These are phyloP conservation scores for Mucor velutinosus DNA, from an alignment of 371 early-diverging fungal species.

Conservation along the genomic window DNA sequence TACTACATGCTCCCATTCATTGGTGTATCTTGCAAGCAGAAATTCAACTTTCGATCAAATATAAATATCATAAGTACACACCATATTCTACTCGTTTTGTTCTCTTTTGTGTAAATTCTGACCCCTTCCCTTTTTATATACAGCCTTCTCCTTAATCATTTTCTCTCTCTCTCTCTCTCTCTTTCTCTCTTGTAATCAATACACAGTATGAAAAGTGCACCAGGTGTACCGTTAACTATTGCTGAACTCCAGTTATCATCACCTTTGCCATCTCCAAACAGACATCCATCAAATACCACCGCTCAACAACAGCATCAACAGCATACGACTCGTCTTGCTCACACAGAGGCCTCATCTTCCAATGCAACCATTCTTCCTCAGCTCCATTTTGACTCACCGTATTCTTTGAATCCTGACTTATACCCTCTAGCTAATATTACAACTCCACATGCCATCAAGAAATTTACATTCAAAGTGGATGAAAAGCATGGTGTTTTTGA, in stretches of 20 bases:
- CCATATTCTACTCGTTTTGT: not conserved
- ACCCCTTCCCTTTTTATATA: not conserved
- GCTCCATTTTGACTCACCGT: constrained; percentile 15
- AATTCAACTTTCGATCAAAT: constrained; percentile 2
- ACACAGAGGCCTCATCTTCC: constrained; percentile 7
- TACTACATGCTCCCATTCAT: not conserved
- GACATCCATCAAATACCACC: constrained; percentile 11
- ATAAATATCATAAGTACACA: not conserved
- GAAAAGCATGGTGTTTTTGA: constrained; percentile 20
- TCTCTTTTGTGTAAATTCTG: not conserved
- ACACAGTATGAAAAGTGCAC: constrained; percentile 18
- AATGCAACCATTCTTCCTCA: constrained; percentile 13
- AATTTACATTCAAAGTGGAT: constrained; percentile 18
- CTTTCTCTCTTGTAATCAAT: not conserved
- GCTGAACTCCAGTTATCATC: constrained; percentile 29
- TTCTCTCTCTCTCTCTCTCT: not conserved
- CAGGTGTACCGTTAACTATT: constrained; percentile 23
- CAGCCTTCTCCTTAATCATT: not conserved
- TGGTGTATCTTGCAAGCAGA: not conserved
- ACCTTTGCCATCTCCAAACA: constrained; percentile 27
- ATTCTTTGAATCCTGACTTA: constrained; percentile 16
- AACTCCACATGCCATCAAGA: constrained; percentile 17
- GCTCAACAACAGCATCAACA: not conserved
- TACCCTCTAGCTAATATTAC: constrained; percentile 24
- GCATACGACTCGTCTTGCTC: constrained; percentile 2